Evolutionary conservation across 2,329 filamentous ascomycete species (phyloP).

Genomic region (Coniella lustricola): DNA sequence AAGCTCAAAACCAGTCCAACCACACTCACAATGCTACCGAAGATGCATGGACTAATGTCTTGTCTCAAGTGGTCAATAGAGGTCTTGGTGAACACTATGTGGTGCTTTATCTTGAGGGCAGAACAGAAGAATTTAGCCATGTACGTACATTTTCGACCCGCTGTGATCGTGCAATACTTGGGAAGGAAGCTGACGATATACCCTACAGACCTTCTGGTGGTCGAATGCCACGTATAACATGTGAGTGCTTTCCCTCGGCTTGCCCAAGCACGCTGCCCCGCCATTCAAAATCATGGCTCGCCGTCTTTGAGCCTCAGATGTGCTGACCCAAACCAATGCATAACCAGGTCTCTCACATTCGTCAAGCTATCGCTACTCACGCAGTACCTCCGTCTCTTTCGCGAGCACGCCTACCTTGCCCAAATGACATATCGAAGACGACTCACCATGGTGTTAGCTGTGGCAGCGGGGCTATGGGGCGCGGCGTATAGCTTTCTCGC

Average conservation of each 20-base stretch:
- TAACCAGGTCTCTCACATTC: conserved; percentile 15
- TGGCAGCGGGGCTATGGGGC: conserved; percentile 18
- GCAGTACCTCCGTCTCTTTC: conserved; percentile 22
- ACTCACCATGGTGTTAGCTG: conserved; percentile 14
- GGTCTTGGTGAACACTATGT: conserved; percentile 7
- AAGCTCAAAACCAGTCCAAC: not conserved
- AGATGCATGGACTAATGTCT: not conserved
- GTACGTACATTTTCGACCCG: too few relatives aligned
- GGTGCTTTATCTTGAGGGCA: not conserved
- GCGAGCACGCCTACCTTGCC: conserved; percentile 8
- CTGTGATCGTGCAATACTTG: too few relatives aligned
- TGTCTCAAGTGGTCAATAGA: conserved; percentile 3
- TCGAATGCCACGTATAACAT: conserved; percentile 19
- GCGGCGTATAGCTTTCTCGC: conserved; percentile 17
- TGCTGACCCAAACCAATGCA: not conserved
- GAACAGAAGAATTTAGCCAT: conserved; percentile 1
- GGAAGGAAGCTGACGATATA: not conserved
- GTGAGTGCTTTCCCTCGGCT: not conserved
- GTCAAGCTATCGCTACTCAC: conserved; percentile 22
- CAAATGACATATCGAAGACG: conserved; percentile 14
- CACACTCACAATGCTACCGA: not conserved
- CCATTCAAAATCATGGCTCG: not conserved
- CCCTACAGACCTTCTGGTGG: conserved; percentile 7
- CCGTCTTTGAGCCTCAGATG: not conserved
- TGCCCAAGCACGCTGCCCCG: not conserved